phyloP scores from a whole-genome alignment of 192 early-diverging fungal genomes.

The Entomortierella chlamydospora region DNA sequence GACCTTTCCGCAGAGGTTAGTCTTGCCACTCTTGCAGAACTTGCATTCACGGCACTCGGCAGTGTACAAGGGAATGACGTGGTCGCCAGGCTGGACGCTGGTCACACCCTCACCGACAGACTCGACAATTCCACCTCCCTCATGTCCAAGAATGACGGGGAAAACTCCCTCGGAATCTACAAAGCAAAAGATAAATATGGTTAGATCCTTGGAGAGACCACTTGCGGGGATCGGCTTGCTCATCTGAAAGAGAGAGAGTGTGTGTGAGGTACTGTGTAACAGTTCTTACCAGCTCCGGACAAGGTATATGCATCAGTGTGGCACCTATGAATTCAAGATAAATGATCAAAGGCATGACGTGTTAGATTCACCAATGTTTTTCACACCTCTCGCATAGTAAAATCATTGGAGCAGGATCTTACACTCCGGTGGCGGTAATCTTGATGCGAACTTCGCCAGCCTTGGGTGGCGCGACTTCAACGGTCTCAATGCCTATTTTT shows the following conservation, averaged over 20 bases:
- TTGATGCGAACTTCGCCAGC: constrained; percentile 95
- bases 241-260: background rate
- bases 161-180: constrained; percentile 81
- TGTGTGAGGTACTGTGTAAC: background rate
- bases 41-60: constrained; percentile 95
- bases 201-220: background rate
- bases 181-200: background rate
- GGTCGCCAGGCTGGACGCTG: constrained; percentile 89
- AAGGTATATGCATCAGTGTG: constrained; percentile 98
- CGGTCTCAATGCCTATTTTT: constrained; percentile 83
- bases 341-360: background rate
- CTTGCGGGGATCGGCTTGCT: background rate
- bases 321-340: constrained; percentile 59
- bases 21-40: constrained; percentile 97
- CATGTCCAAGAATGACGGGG: constrained; percentile 95
- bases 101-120: constrained; percentile 97
- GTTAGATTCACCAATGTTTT: background rate
- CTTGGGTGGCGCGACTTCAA: constrained; percentile 95
- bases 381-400: background rate
- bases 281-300: constrained; percentile 72
- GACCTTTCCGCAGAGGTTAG: constrained; percentile 94
- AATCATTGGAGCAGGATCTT: constrained; percentile 28
- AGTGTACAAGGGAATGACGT: constrained; percentile 94
- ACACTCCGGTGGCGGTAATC: constrained; percentile 90
- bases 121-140: constrained; percentile 95